Conservation (phyloP, 2,329 filamentous ascomycete species). For the Sporothrix protearum region DNA sequence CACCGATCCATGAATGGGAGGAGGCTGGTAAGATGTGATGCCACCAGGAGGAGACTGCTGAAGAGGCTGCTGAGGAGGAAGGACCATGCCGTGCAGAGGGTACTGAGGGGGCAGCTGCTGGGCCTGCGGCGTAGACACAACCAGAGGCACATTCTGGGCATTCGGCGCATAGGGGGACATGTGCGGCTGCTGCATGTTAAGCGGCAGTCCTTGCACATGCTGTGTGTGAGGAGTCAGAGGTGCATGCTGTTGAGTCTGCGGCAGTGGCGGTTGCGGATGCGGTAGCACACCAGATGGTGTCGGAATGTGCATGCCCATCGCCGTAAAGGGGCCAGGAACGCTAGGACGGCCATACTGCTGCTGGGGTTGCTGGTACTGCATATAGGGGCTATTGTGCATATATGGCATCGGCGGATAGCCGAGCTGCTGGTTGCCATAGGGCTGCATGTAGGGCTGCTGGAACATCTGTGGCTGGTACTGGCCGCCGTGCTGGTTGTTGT, state of each 20-base stretch:
- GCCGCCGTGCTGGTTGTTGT: conserved; percentile 33
- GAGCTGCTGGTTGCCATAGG: conserved; percentile 47
- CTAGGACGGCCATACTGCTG: conserved; percentile 46
- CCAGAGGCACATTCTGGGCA: conserved; percentile 33
- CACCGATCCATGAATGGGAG: conserved; percentile 19
- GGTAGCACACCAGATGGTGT: conserved; percentile 12
- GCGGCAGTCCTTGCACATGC: conserved; percentile 48
- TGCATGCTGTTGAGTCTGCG: conserved; percentile 33
- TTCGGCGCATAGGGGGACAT: not conserved
- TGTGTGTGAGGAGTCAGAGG: conserved; percentile 32
- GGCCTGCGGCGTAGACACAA: conserved; percentile 55
- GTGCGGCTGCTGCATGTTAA: conserved; percentile 29
- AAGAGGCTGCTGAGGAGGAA: not conserved
- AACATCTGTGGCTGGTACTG: conserved; percentile 45
- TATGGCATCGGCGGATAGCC: conserved; percentile 55
- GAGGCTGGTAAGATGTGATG: conserved; percentile 36
- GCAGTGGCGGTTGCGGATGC: conserved; percentile 30
- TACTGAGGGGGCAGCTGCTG: conserved; percentile 33
- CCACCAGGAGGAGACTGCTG: conserved; percentile 38
- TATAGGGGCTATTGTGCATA: conserved; percentile 40
- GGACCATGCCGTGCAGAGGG: not conserved
- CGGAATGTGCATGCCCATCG: conserved; percentile 15
- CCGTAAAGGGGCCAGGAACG: not conserved
- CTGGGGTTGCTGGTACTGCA: conserved; percentile 47
- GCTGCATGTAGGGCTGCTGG: conserved; percentile 49